These are phyloP conservation scores for Russula abietina DNA, from an alignment of 768 basidiomycete genomes.

Conservation along the genomic window DNA sequence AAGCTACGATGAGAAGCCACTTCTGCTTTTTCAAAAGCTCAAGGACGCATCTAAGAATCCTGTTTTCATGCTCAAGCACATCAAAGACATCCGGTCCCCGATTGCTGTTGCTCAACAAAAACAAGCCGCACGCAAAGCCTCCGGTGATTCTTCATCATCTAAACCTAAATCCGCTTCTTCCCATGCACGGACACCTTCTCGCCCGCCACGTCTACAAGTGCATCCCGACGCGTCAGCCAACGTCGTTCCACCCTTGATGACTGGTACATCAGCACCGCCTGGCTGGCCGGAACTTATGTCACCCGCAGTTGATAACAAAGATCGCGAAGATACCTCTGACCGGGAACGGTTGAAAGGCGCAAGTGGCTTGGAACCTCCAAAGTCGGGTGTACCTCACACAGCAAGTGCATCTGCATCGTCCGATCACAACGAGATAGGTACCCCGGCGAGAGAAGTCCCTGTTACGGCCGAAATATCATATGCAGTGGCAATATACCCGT, in stretches of 20 bases:
- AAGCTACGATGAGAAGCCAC: constrained; percentile 95
- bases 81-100: constrained; percentile 94
- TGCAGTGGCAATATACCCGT: constrained; percentile 97
- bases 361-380: constrained; percentile 25
- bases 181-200: constrained; percentile 34
- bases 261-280: constrained; percentile 52
- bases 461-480: constrained; percentile 64
- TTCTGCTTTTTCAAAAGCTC: constrained; percentile 93
- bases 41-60: constrained; percentile 98
- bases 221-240: constrained; percentile 44
- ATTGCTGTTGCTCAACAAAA: constrained; percentile 97
- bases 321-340: constrained; percentile 37
- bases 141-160: constrained; percentile 30
- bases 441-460: constrained; percentile 31
- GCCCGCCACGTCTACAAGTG: constrained; percentile 68
- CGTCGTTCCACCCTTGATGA: constrained; percentile 44
- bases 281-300: constrained; percentile 75
- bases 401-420: constrained; percentile 25
- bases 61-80: constrained; percentile 97
- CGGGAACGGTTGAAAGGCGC: constrained; percentile 17
- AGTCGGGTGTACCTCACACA: constrained; percentile 35
- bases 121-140: constrained; percentile 82
- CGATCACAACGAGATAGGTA: constrained; percentile 24
- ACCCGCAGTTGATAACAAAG: constrained; percentile 46
- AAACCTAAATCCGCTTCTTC: constrained; percentile 35